Evolutionary conservation across 345 rosid species (phyloP), one percentile per base, ranked within the genome.

Genomic region (Hypericum androsaemum): DNA sequence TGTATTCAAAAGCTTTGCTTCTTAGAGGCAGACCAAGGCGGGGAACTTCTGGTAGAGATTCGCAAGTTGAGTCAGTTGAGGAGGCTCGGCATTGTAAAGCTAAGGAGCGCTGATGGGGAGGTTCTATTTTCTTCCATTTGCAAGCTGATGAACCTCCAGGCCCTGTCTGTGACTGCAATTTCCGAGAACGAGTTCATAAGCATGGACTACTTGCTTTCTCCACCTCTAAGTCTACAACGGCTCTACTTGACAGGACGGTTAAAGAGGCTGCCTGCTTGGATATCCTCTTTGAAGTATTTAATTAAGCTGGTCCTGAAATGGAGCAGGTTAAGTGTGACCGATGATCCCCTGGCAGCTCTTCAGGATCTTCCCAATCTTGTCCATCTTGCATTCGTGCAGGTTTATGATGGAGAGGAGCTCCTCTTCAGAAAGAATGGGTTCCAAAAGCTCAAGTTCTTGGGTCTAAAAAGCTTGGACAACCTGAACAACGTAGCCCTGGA

Each of bases 1-100:
- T 69, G 61, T 39, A 52, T 76, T 14, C 77, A 76, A 48, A 76
- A 76, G 71, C 62, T 72, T 14, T 51, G 68, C 43, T 58, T 51
- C 14, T 28, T 72, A 37, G 81, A 72, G 60, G 77, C 64, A 12
- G 53, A 66, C 39, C 56, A 64, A 5, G 62, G 45, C 0, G 37
- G 22, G 0, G 52, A 22, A 0, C 8, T 37, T 12, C 15, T 15
- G 35, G 39, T 6, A 0, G 77, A 74, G 54, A 41, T 76, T 9
- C 77, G 77, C 41, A 72, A 35, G 58, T 37, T 77, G 22, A 60
- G 45, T 8, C 75, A 71, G 43, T 64, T 77, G 8, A 61, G 70
- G 16, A 60, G 73, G 47, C 51, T 77, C 10, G 77, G 73, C 8
- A 66, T 77, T 50, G 51, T 65, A 39, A 71, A 68, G 35, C 22